Evolutionary conservation across 306 rosid genomes (phyloP).

Genomic region (Castanea mollissima): DNA sequence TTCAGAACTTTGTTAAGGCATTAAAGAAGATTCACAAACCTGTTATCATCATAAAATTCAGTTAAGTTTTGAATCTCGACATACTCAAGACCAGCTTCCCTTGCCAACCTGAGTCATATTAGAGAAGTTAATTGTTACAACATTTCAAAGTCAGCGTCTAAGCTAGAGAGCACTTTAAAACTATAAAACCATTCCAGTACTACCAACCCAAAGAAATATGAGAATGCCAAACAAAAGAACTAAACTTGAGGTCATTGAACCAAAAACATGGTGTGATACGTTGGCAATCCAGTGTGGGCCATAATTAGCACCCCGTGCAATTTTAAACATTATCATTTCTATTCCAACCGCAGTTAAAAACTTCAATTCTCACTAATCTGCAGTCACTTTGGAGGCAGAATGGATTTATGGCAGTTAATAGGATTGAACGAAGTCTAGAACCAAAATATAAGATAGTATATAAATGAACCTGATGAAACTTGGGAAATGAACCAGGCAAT

Average conservation of each 20-base stretch:
- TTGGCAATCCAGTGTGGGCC: not conserved
- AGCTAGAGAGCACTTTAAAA: not conserved
- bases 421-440: not conserved
- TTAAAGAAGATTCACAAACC: constrained; percentile 41
- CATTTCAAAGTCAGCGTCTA: not conserved
- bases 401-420: constrained; percentile 1
- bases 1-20: not conserved
- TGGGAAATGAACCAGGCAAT: constrained; percentile 94
- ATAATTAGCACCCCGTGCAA: not conserved
- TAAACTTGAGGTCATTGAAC: constrained; percentile 9
- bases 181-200: not conserved
- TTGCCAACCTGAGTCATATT: constrained; percentile 65
- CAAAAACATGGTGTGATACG: not conserved
- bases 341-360: constrained; percentile 1
- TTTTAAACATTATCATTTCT: not conserved
- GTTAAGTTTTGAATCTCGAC: constrained; percentile 93
- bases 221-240: not conserved
- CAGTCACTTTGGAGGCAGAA: constrained; percentile 6
- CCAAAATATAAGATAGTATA: constrained; percentile 5
- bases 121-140: not conserved
- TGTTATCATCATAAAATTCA: constrained; percentile 90
- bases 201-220: not conserved
- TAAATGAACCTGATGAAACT: constrained; percentile 82
- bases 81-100: constrained; percentile 98
- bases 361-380: constrained; percentile 3